A percentile compares a stretch with the other conserved stretches of the same genome.
These are phyloP conservation scores for Trametes sp. DNA, from an alignment of 1,284 basidiomycete species.

Conservation along the genomic window DNA sequence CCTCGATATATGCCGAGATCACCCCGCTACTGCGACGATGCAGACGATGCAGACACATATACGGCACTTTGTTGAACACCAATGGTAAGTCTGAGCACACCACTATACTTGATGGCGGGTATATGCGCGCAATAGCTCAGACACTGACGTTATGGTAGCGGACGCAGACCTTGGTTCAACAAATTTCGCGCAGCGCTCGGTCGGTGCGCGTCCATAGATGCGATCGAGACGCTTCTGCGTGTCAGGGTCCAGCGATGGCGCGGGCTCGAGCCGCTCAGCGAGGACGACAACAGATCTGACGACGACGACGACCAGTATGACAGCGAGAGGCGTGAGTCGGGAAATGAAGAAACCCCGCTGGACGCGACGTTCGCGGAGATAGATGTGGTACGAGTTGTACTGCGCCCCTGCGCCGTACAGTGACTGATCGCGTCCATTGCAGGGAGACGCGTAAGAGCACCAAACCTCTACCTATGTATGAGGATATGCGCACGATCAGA, in stretches of 20 bases:
- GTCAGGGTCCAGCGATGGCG: slow-evolving; percentile 60
- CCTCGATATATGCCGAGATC: slow-evolving; percentile 58
- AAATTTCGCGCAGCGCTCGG: slow-evolving; percentile 59
- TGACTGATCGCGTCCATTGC: too few relatives aligned
- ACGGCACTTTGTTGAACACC: slow-evolving; percentile 66
- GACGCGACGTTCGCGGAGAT: neutral
- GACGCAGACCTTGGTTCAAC: slow-evolving; percentile 60
- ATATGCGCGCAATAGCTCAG: neutral
- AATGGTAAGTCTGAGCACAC: slow-evolving; percentile 52
- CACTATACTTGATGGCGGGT: neutral
- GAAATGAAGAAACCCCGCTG: neutral
- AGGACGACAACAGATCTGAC: neutral
- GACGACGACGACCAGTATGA: slow-evolving; percentile 6
- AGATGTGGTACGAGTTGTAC: neutral
- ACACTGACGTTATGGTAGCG: slow-evolving; percentile 40
- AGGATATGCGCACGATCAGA: too few relatives aligned
- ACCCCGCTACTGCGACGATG: slow-evolving; percentile 56
- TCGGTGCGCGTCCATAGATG: slow-evolving; percentile 51
- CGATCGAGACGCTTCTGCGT: slow-evolving; percentile 54
- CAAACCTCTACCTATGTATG: too few relatives aligned
- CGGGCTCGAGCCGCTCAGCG: slow-evolving; percentile 41
- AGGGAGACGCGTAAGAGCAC: too few relatives aligned
- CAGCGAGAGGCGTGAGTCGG: neutral
- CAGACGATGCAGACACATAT: slow-evolving; percentile 63
- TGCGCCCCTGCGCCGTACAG: too few relatives aligned